Percentiles rank a stretch among this genome's conserved stretches.
These are phyloP conservation scores for Colletotrichum sp. DNA, from an alignment of 2,329 filamentous ascomycete genomes.

Conservation along the genomic window DNA sequence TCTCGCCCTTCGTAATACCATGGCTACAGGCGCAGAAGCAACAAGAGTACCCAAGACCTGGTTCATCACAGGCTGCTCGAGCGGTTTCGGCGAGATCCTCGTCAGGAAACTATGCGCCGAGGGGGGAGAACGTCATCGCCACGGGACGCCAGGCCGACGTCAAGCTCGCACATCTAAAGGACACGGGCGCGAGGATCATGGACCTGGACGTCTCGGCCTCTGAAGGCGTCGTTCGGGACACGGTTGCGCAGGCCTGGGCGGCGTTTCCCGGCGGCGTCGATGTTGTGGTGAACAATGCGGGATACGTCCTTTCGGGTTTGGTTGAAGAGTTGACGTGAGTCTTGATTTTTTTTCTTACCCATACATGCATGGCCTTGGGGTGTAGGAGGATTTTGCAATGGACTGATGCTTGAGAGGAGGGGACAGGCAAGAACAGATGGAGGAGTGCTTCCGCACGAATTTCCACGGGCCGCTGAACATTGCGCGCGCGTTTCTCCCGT, in stretches of 20 bases:
- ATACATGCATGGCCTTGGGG: background rate
- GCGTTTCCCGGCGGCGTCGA: slow-evolving; percentile 32
- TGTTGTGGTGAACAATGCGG: slow-evolving; percentile 43
- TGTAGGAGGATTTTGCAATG: background rate
- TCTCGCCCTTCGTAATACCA: background rate
- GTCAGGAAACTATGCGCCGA: slow-evolving; percentile 38
- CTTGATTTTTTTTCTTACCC: background rate
- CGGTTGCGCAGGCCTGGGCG: background rate
- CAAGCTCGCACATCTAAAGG: slow-evolving; percentile 35
- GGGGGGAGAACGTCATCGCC: slow-evolving; percentile 45
- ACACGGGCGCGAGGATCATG: background rate
- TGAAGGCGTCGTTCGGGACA: background rate
- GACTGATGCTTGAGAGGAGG: background rate
- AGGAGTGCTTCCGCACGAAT: slow-evolving; percentile 33
- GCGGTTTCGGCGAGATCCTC: slow-evolving; percentile 43
- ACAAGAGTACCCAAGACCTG: slow-evolving; percentile 22
- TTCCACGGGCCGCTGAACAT: slow-evolving; percentile 41
- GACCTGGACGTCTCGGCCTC: background rate
- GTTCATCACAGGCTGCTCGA: slow-evolving; percentile 48
- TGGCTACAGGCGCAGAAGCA: background rate
- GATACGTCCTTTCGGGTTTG: slow-evolving; percentile 23
- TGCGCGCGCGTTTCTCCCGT: slow-evolving; percentile 35
- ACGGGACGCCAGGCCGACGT: slow-evolving; percentile 40
- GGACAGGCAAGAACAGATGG: background rate
- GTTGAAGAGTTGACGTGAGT: background rate